Percentiles rank a stretch among this genome's conserved stretches.
These are phyloP conservation scores for Yamadazyma friedrichii DNA, from an alignment of 1,139 yeast species.

Conservation along the genomic window DNA sequence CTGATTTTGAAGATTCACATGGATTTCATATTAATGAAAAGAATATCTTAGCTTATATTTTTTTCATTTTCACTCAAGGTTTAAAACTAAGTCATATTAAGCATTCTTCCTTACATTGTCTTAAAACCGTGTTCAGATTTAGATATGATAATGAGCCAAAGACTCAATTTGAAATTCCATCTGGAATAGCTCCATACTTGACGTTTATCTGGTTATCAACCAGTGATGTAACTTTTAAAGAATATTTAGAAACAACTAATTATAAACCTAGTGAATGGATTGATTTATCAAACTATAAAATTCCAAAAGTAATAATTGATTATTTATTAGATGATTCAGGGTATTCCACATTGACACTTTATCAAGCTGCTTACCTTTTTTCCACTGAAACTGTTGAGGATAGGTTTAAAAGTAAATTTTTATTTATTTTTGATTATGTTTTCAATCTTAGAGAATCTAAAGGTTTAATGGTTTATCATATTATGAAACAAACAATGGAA, in stretches of 20 bases:
- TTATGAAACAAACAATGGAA: constrained; percentile 41
- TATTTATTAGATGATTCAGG: constrained; percentile 44
- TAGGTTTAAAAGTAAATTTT: constrained; percentile 50
- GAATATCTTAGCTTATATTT: constrained; percentile 57
- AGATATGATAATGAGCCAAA: constrained; percentile 27
- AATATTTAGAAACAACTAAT: constrained; percentile 46
- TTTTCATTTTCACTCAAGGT: constrained; percentile 59
- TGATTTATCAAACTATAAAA: constrained; percentile 30
- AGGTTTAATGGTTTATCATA: constrained; percentile 47
- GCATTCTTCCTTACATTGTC: constrained; percentile 51
- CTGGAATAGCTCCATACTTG: constrained; percentile 39
- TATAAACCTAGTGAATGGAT: constrained; percentile 26
- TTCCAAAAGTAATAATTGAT: constrained; percentile 51
- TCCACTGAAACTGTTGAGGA: constrained; percentile 43
- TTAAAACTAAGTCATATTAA: constrained; percentile 61
- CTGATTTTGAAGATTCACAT: constrained; percentile 46
- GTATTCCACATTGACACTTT: constrained; percentile 45
- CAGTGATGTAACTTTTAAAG: constrained; percentile 47
- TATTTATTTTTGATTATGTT: constrained; percentile 47
- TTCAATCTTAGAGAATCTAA: constrained; percentile 33
- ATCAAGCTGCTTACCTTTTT: constrained; percentile 50
- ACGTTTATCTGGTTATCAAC: constrained; percentile 55
- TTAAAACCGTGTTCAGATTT: constrained; percentile 49
- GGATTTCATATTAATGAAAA: constrained; percentile 39
- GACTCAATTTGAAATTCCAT: constrained; percentile 11